phyloP scores from a whole-genome alignment of 2,329 filamentous ascomycete genomes.

The Phoma herbarum region DNA sequence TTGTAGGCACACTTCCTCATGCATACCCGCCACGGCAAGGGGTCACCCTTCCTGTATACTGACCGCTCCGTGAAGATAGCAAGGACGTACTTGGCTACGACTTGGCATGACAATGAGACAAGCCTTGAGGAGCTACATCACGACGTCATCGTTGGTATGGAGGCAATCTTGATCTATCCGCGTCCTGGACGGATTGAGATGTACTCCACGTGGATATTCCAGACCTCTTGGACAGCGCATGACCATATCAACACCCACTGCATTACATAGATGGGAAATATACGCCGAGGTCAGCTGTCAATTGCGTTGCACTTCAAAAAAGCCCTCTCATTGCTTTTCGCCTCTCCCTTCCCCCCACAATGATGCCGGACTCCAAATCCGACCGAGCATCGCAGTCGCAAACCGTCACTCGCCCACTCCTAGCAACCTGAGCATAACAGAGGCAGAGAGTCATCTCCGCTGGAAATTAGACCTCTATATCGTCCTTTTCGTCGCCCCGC shows the following conservation, averaged over 20 bases:
- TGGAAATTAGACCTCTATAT: not conserved
- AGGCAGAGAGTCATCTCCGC: not conserved
- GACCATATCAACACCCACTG: not conserved
- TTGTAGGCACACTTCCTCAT: not conserved
- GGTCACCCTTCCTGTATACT: not conserved
- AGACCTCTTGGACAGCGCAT: not conserved
- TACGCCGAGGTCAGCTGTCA: not conserved
- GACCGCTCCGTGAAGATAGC: not conserved
- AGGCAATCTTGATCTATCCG: not conserved
- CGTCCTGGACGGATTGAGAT: not conserved
- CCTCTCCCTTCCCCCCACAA: not conserved
- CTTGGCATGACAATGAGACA: not conserved
- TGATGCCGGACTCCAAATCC: not conserved
- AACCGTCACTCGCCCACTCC: not conserved
- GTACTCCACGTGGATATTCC: not conserved
- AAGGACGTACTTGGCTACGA: not conserved
- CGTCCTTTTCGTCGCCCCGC: not conserved
- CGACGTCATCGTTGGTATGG: not conserved
- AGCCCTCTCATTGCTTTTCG: not conserved
- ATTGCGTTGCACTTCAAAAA: not conserved
- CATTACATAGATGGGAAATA: not conserved
- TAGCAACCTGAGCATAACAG: not conserved
- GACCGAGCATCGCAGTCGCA: not conserved
- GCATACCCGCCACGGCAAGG: not conserved
- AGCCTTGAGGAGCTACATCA: not conserved